phyloP scores from a whole-genome alignment of 169 alveolate species.

The Plasmodium knowlesi region DNA sequence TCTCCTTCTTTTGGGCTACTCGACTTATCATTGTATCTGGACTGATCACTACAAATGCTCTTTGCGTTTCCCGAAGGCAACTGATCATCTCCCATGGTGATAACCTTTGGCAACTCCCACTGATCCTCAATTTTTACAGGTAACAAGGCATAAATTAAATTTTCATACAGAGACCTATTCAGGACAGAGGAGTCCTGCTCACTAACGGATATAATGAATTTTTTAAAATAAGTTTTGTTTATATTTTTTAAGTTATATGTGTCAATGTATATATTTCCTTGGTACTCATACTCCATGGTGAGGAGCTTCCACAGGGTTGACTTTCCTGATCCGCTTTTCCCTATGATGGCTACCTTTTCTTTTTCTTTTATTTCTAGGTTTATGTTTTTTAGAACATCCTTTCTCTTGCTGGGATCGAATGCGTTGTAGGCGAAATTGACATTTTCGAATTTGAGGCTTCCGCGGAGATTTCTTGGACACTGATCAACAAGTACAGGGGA shows the following conservation, averaged over 20 bases:
- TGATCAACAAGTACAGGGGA: neutral
- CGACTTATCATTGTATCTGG: too few species aligned
- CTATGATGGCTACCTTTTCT: slow-evolving; percentile 84
- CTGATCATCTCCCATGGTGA: neutral
- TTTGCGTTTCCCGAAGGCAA: too few species aligned
- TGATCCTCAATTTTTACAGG: neutral
- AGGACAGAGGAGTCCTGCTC: slow-evolving; percentile 58
- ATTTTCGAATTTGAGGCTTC: slow-evolving; percentile 34
- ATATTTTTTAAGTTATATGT: slow-evolving; percentile 19
- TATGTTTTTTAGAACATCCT: slow-evolving; percentile 79
- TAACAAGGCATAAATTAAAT: slow-evolving; percentile 26
- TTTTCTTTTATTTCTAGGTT: slow-evolving; percentile 76
- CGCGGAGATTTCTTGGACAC: neutral
- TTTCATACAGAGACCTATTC: slow-evolving; percentile 58
- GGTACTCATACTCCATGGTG: slow-evolving; percentile 25
- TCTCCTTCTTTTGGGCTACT: neutral
- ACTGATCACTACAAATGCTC: too few species aligned
- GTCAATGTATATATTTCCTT: slow-evolving; percentile 54
- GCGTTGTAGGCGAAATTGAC: slow-evolving; percentile 20
- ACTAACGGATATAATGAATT: slow-evolving; percentile 30
- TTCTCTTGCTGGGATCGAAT: slow-evolving; percentile 32
- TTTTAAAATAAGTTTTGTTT: slow-evolving; percentile 27
- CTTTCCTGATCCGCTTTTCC: slow-evolving; percentile 86
- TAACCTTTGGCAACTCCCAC: neutral
- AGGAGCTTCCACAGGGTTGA: slow-evolving; percentile 78